Evolutionary conservation across 768 basidiomycete genomes (phyloP), one percentile per base, ranked within the genome.

Genomic region (Chalciporus piperatus): DNA sequence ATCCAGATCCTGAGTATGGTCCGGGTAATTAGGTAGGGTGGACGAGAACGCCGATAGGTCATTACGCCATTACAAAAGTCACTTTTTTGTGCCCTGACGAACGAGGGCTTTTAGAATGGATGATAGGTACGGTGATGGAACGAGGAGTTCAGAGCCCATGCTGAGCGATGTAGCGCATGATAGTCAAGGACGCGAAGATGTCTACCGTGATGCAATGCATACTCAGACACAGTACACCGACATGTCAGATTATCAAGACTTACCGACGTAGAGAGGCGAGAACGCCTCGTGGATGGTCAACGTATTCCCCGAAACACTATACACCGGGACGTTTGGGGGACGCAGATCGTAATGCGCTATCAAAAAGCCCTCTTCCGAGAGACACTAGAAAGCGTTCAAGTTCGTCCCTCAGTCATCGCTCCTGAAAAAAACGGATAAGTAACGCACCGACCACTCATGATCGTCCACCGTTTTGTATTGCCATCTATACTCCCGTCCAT

Each of bases 391-490:
- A 27, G 23, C n/a, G n/a, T n/a, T n/a, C n/a, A n/a, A 47, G 1
- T 25, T 20, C 6, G 16, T 9, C 37, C 28, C 47, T 33, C 33
- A 38, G 30, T 45, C 46, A 32, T 45, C 38, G 33, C 57, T 43
- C 51, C 56, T 41, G 38, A 41, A 30, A 35, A 52, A 20, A 4
- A 22, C 2, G 48, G 13, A 51, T 13, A 45, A 23, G 40, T n/a
- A 19, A 77, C 87, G 64, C 65, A 89, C 87, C 63, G 86, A 75
- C 87, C 87, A 90, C 69, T 89, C 85, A 52, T 87, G 85, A 16
- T 77, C 82, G 8, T 74, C 72, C 27, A 76, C 65, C 37, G 71
- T 72, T 27, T 75, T 75, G 66, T 81, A 72, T 25, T 77, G 76
- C 87, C 87, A 90, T 63, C 75, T 75, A 58, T 89, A 89, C 60